These are phyloP conservation scores for Neopestalotiopsis sp. DNA, from an alignment of 2,329 filamentous ascomycete species.

Conservation along the genomic window DNA sequence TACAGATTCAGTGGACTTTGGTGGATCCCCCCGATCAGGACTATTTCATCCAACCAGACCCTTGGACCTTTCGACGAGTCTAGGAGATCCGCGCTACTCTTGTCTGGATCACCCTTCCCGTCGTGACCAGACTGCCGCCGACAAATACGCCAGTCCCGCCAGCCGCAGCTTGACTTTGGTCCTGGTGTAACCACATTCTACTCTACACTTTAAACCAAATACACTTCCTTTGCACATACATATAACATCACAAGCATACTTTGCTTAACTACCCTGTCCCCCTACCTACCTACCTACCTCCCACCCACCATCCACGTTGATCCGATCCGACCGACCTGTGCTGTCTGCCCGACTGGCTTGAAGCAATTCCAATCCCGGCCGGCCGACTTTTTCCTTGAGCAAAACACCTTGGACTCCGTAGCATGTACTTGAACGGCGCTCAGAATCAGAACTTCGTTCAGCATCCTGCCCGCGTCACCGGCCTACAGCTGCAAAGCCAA, in stretches of 20 bases:
- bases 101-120: conserved; percentile 34
- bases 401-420: conserved; percentile 9
- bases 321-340: conserved; percentile 25
- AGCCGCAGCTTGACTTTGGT: conserved; percentile 37
- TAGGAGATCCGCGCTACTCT: conserved; percentile 38
- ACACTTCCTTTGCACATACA: conserved; percentile 7
- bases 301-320: conserved; percentile 29
- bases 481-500: conserved; percentile 31
- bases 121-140: conserved; percentile 36
- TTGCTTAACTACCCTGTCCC: conserved; percentile 20
- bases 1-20: conserved; percentile 27
- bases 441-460: conserved; percentile 34
- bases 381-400: conserved; percentile 6
- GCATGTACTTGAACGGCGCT: conserved; percentile 14
- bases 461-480: conserved; percentile 34
- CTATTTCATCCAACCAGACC: conserved; percentile 34
- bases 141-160: conserved; percentile 43
- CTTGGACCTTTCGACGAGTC: conserved; percentile 27
- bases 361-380: conserved; percentile 2
- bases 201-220: conserved; percentile 34
- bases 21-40: conserved; percentile 29
- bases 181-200: conserved; percentile 33
- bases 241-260: conserved; percentile 29
- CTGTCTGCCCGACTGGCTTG: conserved; percentile 24
- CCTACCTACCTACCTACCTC: neutral